Percentiles rank a stretch among this genome's conserved stretches.
Evolutionary conservation across 2,329 filamentous ascomycete species (phyloP).

Genomic region (Aureobasidium sp.): DNA sequence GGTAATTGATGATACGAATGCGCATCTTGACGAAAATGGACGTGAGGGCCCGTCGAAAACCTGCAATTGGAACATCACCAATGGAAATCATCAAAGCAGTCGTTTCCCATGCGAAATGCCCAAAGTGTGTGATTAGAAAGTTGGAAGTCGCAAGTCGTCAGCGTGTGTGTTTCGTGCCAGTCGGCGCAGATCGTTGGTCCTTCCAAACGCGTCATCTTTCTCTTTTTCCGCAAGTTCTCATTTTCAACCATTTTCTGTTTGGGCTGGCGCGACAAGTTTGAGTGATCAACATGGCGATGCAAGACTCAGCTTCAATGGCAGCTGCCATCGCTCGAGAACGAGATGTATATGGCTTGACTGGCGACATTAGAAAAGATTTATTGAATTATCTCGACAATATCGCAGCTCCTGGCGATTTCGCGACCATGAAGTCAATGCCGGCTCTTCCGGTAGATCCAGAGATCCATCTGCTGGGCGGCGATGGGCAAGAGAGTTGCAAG

Average conservation of each 20-base stretch:
- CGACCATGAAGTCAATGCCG: not conserved
- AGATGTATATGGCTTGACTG: not conserved
- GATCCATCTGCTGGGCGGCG: not conserved
- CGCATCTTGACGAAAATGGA: not conserved
- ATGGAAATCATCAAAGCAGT: no score
- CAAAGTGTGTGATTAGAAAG: not conserved
- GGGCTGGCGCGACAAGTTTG: not conserved
- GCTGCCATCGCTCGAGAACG: not conserved
- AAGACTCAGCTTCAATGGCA: not conserved
- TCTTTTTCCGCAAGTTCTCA: not conserved
- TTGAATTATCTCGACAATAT: conserved; percentile 7
- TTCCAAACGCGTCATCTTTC: not conserved
- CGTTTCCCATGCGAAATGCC: no score
- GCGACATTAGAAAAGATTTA: not conserved
- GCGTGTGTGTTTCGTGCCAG: not conserved
- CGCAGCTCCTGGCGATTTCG: not conserved
- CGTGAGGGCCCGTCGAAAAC: not conserved
- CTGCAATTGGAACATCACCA: no score
- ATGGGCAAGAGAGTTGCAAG: not conserved
- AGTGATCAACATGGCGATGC: not conserved
- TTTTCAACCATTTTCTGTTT: not conserved
- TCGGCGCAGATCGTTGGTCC: not conserved
- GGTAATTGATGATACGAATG: not conserved
- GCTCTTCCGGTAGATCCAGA: not conserved
- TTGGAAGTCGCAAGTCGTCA: not conserved